Percentiles rank a stretch among this genome's conserved stretches.
phyloP scores from a whole-genome alignment of 495 filamentous ascomycete species.

The Hypomontagnella submonticulosa region DNA sequence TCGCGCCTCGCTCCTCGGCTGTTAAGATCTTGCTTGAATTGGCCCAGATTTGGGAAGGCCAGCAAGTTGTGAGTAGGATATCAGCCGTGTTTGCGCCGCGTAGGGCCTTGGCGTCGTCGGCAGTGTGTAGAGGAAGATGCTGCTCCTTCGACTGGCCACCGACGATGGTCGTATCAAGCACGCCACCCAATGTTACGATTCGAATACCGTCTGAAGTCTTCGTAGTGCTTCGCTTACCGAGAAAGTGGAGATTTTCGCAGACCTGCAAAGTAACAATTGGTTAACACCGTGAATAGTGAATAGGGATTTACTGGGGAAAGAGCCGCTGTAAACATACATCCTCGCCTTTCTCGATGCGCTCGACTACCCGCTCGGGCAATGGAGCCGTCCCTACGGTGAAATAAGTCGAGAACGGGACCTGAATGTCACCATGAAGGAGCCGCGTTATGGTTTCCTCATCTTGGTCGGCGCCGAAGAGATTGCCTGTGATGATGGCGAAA shows the following conservation, averaged over 20 bases:
- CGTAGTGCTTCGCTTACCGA: conserved; percentile 83
- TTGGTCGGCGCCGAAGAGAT: conserved; percentile 75
- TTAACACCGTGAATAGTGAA: background rate
- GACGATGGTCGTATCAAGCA: conserved; percentile 63
- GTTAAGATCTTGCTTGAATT: conserved; percentile 55
- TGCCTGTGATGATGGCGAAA: conserved; percentile 83
- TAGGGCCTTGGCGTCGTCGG: conserved; percentile 78
- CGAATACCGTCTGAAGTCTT: conserved; percentile 91
- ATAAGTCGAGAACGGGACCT: conserved; percentile 83
- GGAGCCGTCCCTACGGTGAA: conserved; percentile 78
- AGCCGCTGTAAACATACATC: conserved; percentile 59
- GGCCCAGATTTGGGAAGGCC: conserved; percentile 77
- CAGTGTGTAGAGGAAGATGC: conserved; percentile 73
- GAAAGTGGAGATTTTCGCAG: conserved; percentile 85
- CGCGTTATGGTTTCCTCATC: conserved; percentile 67
- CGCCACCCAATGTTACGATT: conserved; percentile 83
- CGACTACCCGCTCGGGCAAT: conserved; percentile 73
- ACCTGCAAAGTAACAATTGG: conserved; percentile 57
- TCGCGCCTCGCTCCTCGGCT: conserved; percentile 63
- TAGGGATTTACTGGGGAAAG: background rate
- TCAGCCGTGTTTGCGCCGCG: conserved; percentile 80
- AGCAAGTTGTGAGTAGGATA: conserved; percentile 85
- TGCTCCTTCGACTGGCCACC: conserved; percentile 68
- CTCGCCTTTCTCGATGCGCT: conserved; percentile 75
- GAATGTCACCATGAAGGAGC: conserved; percentile 75